Base-by-base conservation (phyloP, 2,329 filamentous ascomycete genomes). In the Pezizomycotina sp. region DNA sequence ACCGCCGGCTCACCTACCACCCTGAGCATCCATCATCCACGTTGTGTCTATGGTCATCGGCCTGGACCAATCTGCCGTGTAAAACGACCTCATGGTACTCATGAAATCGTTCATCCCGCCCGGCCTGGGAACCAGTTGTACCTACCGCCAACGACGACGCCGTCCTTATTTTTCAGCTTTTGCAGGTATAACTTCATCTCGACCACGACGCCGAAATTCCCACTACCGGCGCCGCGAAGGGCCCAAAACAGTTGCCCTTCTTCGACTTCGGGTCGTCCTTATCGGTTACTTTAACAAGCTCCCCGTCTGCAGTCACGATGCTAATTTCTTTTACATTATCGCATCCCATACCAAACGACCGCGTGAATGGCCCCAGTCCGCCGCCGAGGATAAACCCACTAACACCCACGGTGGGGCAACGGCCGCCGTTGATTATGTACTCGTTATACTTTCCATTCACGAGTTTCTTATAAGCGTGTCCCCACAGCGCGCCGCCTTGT, bases 141-240 rank as follows among this genome's bases (percentile, higher is more conserved):
- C 15, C 47, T 44, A 1, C 53, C 54, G 5, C 50, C 49, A 1
- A 53, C 50, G 0, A 57, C 48, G 1, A 18, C 6, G 5, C 42
- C 43, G 2, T 21, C 18, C 0, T 18, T 0, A 4, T 36, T 25
- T 0, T 19, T 13, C 0, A 55, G 42, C 3, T 48, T 5, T 6
- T 49, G 27, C 16, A 55, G 22, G 2, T 34, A 27, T 13, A 58
- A 20, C 34, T 54, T 56, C 42, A 57, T 47, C 14, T 55, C 9
- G 0, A 52, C 50, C 1, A 60, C 43, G 2, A 62, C 53, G 0
- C 60, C 60, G 18, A 57, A 62, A 3, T 60, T 62, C 2, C 56
- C 59, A 6, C 55, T 56, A 0, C 60, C 60, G 2, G 53, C 58
- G 4, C 60, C 60, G 1, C 56, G 49, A 3, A 62, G 51, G 0